These are phyloP conservation scores for Carpediemonas membranifera DNA, from an alignment of 78 protist species.

Conservation along the genomic window DNA sequence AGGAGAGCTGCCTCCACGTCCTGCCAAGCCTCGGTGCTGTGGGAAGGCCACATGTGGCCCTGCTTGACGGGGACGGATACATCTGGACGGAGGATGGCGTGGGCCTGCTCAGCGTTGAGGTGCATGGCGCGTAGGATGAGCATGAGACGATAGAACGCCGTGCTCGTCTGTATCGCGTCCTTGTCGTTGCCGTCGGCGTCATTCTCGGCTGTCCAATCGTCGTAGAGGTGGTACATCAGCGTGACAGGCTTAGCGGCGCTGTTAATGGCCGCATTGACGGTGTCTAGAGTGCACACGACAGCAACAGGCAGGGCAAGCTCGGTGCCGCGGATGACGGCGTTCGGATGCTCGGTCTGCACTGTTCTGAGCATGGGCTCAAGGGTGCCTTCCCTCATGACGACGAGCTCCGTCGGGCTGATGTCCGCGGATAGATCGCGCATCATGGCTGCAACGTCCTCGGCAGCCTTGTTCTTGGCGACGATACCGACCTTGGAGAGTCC, in stretches of 20 bases:
- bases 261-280: conserved; percentile 88
- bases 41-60: conserved; percentile 97
- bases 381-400: conserved; percentile 92
- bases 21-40: conserved; percentile 93
- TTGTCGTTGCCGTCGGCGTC: too few species aligned
- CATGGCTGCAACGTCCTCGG: conserved; percentile 94
- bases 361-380: conserved; percentile 82
- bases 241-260: conserved; percentile 96
- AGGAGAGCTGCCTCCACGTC: conserved; percentile 81
- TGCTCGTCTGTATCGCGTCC: conserved; percentile 66
- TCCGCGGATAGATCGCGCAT: conserved; percentile 94
- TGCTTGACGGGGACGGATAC: conserved; percentile 70
- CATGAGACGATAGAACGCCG: conserved; percentile 92
- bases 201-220: conserved; percentile 99
- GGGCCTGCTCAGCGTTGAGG: conserved; percentile 77
- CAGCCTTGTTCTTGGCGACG: conserved; percentile 91
- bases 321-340: conserved; percentile 83
- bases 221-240: conserved; percentile 89
- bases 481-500: conserved; percentile 97
- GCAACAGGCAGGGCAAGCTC: conserved; percentile 96
- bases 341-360: conserved; percentile 32
- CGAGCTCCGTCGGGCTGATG: conserved; percentile 97
- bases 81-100: conserved; percentile 80
- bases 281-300: conserved; percentile 83
- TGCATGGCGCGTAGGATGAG: conserved; percentile 90